Evolutionary conservation across 164 flowering plant species (phyloP), one percentile per base, ranked within the genome.

Genomic region (Amborella trichopoda): DNA sequence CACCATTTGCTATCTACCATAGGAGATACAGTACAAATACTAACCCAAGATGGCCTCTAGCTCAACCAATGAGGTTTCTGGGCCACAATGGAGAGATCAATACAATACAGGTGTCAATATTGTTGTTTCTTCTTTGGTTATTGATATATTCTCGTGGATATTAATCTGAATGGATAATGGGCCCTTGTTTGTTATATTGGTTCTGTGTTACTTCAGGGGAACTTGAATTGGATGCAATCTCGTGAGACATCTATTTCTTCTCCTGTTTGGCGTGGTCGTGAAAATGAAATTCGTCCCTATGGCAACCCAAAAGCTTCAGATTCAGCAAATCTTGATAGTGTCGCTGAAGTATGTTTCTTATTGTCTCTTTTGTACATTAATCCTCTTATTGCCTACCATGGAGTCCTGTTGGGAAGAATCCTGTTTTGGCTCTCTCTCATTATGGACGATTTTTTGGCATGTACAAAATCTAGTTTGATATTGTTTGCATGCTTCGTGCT

Each of bases 51-150:
- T 93, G 99, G 99, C 96, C 95, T 51, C 87, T 85, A 50, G 99
- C 96, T 33, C 99, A 88, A 52, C 99, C 99, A 40, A 93, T 93
- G 99, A 80, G 99, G 67, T 75, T 93, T 32, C 88, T 93, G 41
- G 99, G 99, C 58, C 99, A 93, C 58, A 93, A 93, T 72, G 99
- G 99, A 65, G 99, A 93, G 70, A 88, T 93, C 54, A 93, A 93
- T 48, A 88, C 96, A 30, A 77, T 93, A 65, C 99, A 88, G 96
- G 99, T 82, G 56, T 25, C 25, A n/a, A n/a, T n/a, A n/a, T n/a
- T n/a, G n/a, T n/a, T n/a, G n/a, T n/a, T n/a, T n/a, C n/a, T 48
- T 27, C 11, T 23, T 20, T 21, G 17, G 20, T 27, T 23, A 17
- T 32, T 23, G 43, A 36, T 30, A 28, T 18, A 8, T 33, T 13